These are phyloP conservation scores for Saturnispora besseyi DNA, from an alignment of 805 yeast genomes.

Conservation along the genomic window DNA sequence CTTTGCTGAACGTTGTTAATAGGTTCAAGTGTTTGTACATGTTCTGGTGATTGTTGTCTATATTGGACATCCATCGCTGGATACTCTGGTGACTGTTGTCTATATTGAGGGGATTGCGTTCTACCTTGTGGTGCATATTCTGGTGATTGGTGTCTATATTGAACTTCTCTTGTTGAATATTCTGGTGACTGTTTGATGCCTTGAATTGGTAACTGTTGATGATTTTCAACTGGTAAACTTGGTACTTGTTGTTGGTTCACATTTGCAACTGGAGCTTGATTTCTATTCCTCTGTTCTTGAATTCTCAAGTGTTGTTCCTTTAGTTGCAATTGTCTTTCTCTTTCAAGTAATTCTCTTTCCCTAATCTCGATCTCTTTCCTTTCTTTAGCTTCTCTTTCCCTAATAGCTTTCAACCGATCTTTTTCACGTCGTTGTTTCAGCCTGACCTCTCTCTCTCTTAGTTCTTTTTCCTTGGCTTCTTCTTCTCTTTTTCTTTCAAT, in stretches of 20 bases:
- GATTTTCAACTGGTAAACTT: too few species aligned
- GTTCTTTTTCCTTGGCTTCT: not conserved
- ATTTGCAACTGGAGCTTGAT: not conserved
- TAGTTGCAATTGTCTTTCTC: constrained; percentile 1
- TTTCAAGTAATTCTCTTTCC: not conserved
- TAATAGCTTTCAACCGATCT: not conserved
- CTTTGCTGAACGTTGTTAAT: not conserved
- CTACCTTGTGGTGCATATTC: not conserved
- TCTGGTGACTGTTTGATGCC: not conserved
- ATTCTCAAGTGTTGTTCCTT: constrained; percentile 4
- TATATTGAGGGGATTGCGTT: not conserved
- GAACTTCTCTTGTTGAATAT: not conserved
- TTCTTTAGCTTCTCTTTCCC: not conserved
- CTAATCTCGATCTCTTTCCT: not conserved
- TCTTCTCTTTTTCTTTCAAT: not conserved
- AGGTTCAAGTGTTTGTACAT: not conserved
- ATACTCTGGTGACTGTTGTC: not conserved
- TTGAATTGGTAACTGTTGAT: not conserved
- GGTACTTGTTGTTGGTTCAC: too few species aligned
- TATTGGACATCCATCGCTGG: not conserved
- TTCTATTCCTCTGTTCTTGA: not conserved
- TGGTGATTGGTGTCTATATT: not conserved
- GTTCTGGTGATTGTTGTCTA: constrained; percentile 1
- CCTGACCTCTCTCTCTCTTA: not conserved
- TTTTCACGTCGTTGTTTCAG: not conserved